Evolutionary conservation across 768 basidiomycete species (phyloP), one percentile per base, ranked within the genome.

Genomic region (Mycena kentingensis): DNA sequence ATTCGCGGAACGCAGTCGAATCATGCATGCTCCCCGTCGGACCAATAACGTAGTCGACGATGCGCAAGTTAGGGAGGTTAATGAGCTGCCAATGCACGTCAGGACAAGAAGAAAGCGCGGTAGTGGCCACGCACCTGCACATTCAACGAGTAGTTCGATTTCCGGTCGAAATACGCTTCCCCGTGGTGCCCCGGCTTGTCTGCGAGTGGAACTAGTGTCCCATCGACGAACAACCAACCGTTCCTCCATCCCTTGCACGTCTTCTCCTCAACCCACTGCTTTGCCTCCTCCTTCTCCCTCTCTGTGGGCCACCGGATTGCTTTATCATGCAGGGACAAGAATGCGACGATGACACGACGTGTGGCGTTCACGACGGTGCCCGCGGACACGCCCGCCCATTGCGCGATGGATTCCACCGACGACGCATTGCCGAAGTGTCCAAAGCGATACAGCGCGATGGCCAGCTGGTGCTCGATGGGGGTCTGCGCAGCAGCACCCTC

Each of bases 101-200:
- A 63, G 61, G 27, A 63, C 55, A 0, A 56, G 53, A 12, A 63
- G 57, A 15, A 59, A 43, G 63, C 63, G 24, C 16, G 15, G 18
- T 41, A 1, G 6, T 8, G 46, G 16, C 5, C 10, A 32, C 35
- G n/a, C 43, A 61, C 60, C 41, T 58, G 60, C 2, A 52, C 25
- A 51, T 61, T 58, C 31, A 68, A 21, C 18, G 62, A 65, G 28
- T 68, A 66, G 32, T 67, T 63, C 22, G 42, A 54, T 39, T 67
- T 67, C 5, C 58, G 42, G 34, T 70, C 66, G 57, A 68, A 77
- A 34, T 67, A 76, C 13, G 65, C 65, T 37, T 73, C 66, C 1
- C 73, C 70, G 59, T 67, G 66, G 27, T 60, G 60, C 0, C 60
- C 67, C 2, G 73, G 73, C 32, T 63, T 63, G 10, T 58, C 49